Base-by-base conservation (phyloP, 192 early-diverging fungal species). In the Linderina pennispora region DNA sequence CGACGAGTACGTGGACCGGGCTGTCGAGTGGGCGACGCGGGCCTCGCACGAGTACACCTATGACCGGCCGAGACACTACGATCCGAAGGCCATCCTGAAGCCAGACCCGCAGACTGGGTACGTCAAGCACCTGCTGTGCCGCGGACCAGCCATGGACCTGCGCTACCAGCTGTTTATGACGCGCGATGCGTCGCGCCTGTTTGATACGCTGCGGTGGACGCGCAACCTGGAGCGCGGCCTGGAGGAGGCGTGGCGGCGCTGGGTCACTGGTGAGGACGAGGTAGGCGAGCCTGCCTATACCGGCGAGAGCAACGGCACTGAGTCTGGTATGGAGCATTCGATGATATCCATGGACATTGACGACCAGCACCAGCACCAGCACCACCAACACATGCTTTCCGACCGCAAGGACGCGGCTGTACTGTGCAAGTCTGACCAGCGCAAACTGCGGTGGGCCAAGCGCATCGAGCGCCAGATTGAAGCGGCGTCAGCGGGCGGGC, bases 181-280 rank as follows among this genome's bases (percentile, higher is more conserved):
- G 20, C 78, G 92, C 23, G 93, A 97, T 34, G 50, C 40, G n/a
- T 86, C 81, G 31, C 75, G 82, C 4, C 61, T 97, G 24, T 97
- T 93, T 75, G 90, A 97, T 62, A 97, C 93, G 19, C 58, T 62
- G 22, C 74, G 84, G 11, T 93, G 88, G 89, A 91, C 91, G 1
- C 63, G 83, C 22, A 85, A 87, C 48, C 58, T 97, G 32, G 91
- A 94, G 72, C 59, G 58, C 4, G 91, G 87, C 0, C 70, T 77
- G 36, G 37, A 36, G 18, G 83, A 84, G 53, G 84, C 85, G 8
- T 90, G 87, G 87, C 70, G 64, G 14, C 77, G 82, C 35, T 89
- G 85, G 85, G 79, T 45, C 22, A 47, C 53, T 3, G 69, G 69
- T 39, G 61, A 72, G 19, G 68, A 72, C 53, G 66, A 69, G 26